Evolutionary conservation across 192 early-diverging fungal genomes (phyloP), one percentile per base, ranked within the genome.

Genomic region (Mortierella claussenii): DNA sequence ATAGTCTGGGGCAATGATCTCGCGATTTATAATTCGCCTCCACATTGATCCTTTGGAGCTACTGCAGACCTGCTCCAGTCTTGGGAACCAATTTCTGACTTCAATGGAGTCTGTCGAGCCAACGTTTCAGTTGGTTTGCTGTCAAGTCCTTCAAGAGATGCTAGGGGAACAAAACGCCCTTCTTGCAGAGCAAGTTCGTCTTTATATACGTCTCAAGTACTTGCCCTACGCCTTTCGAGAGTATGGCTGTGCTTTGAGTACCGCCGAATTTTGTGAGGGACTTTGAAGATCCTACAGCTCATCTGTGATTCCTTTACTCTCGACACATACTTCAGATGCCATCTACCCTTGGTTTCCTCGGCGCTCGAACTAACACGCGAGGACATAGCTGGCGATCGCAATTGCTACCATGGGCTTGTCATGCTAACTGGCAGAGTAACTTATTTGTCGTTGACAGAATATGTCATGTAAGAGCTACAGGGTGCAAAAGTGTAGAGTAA

Each of bases 381-480:
- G 18, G 52, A 52, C 45, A 53, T 55, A 23, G 30, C 28, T 3
- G 18, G 27, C 15, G 49, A 65, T 20, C 44, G 43, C 21, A 24
- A 24, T n/a, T 37, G 44, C 24, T 75, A 62, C 40, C 21, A 31
- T 8, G 51, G 63, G 11, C 57, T 67, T 8, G 32, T 76, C 15
- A 28, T 53, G 10, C 6, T 76, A 2, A n/a, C 52, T 28, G 73
- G 64, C 9, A 55, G 13, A 1, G 53, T 76, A 2, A 33, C 65
- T 4, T 9, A 36, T 8, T 32, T 67, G 0, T 76, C 59, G 1
- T 30, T 76, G 33, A n/a, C 53, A 1, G 64, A 76, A n/a, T 34
- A 66, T 34, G 58, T 56, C 11, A 76, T 76, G 73, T 62, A 67
- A 65, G 49, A 9, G n/a, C n/a, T n/a, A n/a, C n/a, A n/a, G n/a